Evolutionary conservation across 208 protist species (phyloP).

Genomic region (Acanthamoeba triangularis): DNA sequence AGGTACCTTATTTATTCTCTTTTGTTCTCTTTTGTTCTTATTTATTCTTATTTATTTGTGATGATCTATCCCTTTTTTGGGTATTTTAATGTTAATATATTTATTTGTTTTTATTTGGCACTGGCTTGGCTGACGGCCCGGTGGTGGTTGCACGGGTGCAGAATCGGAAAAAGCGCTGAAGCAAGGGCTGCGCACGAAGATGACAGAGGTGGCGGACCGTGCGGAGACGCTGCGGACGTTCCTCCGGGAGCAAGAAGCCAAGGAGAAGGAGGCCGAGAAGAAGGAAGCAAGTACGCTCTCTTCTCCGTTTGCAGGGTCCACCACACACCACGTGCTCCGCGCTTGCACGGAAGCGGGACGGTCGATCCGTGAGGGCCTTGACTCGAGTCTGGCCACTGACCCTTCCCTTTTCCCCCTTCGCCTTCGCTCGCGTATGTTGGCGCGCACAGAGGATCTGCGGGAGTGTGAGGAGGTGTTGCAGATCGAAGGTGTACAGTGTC

Average conservation of each 20-base stretch:
- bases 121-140: not conserved
- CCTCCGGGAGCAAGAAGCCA: not conserved
- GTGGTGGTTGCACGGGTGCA: not conserved
- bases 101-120: not conserved
- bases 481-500: slow-evolving; percentile 57
- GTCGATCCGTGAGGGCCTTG: no score
- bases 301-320: not conserved
- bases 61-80: not conserved
- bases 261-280: slow-evolving; percentile 22
- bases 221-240: not conserved
- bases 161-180: not conserved
- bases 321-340: not conserved
- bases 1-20: not conserved
- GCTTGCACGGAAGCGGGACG: no score
- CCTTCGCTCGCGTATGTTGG: not conserved
- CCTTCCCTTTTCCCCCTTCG: not conserved
- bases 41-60: not conserved
- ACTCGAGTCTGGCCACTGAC: not conserved
- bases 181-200: not conserved
- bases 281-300: not conserved
- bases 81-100: not conserved
- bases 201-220: not conserved
- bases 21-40: not conserved
- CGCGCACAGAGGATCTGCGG: not conserved
- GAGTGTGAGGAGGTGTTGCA: slow-evolving; percentile 62